Percentiles rank a stretch among this genome's conserved stretches.
Evolutionary conservation across 768 basidiomycete species (phyloP).

Genomic region (Sarcodon sp.): DNA sequence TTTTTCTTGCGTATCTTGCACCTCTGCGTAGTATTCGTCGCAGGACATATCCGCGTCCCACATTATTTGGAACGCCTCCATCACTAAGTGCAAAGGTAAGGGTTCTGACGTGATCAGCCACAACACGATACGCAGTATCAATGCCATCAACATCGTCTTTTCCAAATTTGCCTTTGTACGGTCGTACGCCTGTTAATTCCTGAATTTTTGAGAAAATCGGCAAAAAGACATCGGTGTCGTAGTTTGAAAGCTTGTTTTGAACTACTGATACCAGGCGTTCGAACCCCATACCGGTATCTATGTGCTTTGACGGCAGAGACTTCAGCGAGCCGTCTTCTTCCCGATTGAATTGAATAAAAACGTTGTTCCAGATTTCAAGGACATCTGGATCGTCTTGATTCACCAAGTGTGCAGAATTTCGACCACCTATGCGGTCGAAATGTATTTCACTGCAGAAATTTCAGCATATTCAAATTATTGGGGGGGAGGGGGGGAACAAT

Average conservation of each 20-base stretch:
- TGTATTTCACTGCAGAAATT: conserved; percentile 68
- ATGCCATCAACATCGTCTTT: conserved; percentile 92
- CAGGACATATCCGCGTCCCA: conserved; percentile 95
- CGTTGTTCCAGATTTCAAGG: conserved; percentile 99
- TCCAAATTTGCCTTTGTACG: conserved; percentile 87
- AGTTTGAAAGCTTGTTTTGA: conserved; percentile 88
- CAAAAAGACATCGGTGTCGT: conserved; percentile 92
- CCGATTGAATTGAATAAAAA: conserved; percentile 98
- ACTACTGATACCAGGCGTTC: conserved; percentile 92
- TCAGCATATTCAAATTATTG: not conserved
- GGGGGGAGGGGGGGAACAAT: conserved; percentile 4
- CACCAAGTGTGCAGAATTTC: conserved; percentile 86
- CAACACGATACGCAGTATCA: conserved; percentile 94
- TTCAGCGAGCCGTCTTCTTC: conserved; percentile 78
- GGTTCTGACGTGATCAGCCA: conserved; percentile 94
- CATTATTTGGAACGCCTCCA: conserved; percentile 92
- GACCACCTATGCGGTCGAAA: conserved; percentile 94
- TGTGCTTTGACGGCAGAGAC: conserved; percentile 80
- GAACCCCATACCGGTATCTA: conserved; percentile 99
- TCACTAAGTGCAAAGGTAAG: conserved; percentile 93
- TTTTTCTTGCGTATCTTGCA: conserved; percentile 91
- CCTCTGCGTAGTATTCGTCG: conserved; percentile 88
- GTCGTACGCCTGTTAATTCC: conserved; percentile 77
- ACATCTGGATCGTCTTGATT: conserved; percentile 96
- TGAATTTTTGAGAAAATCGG: conserved; percentile 85